phyloP scores from a whole-genome alignment of 2,329 filamentous ascomycete genomes.

The Cytospora paraplurivora region DNA sequence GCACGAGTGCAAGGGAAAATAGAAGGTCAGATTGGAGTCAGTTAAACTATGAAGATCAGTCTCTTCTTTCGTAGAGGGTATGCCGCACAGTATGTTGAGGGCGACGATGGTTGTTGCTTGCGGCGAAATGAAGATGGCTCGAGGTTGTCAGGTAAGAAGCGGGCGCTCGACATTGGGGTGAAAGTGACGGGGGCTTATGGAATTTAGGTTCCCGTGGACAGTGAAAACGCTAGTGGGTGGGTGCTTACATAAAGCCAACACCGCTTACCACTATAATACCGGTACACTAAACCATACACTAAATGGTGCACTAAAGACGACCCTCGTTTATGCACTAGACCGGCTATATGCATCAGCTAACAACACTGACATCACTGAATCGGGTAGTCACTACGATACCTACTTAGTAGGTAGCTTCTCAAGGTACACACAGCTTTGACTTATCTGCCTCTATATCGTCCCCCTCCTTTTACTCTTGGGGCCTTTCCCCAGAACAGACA shows the following conservation, averaged over 20 bases:
- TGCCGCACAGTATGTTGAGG: slow-evolving; percentile 1
- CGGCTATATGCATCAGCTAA: slow-evolving; percentile 21
- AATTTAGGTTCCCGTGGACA: slow-evolving; percentile 18
- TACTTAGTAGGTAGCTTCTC: not conserved
- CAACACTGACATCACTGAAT: slow-evolving; percentile 16
- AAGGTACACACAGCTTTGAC: not conserved
- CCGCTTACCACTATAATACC: not conserved
- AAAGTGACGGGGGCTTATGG: slow-evolving; percentile 7
- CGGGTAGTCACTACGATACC: too few species aligned
- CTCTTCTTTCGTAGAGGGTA: not conserved
- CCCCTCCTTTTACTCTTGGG: slow-evolving; percentile 28
- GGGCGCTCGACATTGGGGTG: not conserved
- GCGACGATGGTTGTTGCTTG: not conserved
- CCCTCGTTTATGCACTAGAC: slow-evolving; percentile 19
- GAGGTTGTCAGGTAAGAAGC: slow-evolving; percentile 1
- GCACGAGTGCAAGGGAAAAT: not conserved
- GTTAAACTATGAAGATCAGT: slow-evolving; percentile 22
- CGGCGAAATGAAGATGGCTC: slow-evolving; percentile 5
- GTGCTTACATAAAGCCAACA: slow-evolving; percentile 6
- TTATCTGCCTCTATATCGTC: not conserved
- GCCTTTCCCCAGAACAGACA: slow-evolving; percentile 41
- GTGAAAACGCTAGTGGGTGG: slow-evolving; percentile 11
- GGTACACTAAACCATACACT: not conserved
- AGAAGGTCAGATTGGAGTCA: not conserved
- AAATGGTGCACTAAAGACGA: too few species aligned